Percentiles rank a stretch among this genome's conserved stretches.
Conservation (phyloP, 331 rosid genomes). For the Saraca asoca region DNA sequence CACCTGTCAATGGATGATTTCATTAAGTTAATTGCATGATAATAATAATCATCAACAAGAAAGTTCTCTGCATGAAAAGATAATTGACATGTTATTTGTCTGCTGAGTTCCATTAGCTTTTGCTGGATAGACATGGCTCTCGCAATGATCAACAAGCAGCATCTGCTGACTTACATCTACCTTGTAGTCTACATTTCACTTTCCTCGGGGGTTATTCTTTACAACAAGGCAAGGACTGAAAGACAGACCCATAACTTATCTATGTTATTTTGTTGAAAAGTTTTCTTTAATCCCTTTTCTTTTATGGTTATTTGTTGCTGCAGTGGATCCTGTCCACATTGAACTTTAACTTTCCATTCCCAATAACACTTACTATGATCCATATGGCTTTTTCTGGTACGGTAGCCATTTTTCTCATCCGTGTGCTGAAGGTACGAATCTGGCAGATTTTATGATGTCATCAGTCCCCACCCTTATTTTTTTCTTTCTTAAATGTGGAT, state of each 20-base stretch:
- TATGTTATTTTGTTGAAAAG: neutral
- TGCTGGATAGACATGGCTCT: conserved; percentile 37
- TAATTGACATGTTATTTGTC: neutral
- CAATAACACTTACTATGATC: conserved; percentile 93
- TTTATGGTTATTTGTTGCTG: conserved; percentile 9
- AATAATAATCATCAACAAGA: neutral
- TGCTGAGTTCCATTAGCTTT: conserved; percentile 28
- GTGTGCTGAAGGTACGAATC: conserved; percentile 80
- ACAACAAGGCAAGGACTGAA: conserved; percentile 44
- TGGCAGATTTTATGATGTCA: conserved; percentile 5
- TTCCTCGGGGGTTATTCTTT: conserved; percentile 56
- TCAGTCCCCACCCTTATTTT: neutral
- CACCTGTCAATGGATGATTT: neutral
- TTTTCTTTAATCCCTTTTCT: neutral
- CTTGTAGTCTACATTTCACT: conserved; percentile 53
- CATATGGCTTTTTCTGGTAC: conserved; percentile 95
- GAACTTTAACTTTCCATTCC: conserved; percentile 85
- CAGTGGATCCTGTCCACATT: conserved; percentile 97
- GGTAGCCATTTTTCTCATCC: conserved; percentile 82
- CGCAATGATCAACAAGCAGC: conserved; percentile 40
- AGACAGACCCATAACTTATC: neutral
- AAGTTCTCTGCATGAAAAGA: neutral
- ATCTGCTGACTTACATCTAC: conserved; percentile 51
- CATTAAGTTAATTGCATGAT: conserved; percentile 10
- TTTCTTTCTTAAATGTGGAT: neutral